A percentile compares a stretch with the other conserved stretches of the same genome.
These are phyloP conservation scores for Micractinium sp. DNA, from an alignment of 139 green algal species.

Conservation along the genomic window DNA sequence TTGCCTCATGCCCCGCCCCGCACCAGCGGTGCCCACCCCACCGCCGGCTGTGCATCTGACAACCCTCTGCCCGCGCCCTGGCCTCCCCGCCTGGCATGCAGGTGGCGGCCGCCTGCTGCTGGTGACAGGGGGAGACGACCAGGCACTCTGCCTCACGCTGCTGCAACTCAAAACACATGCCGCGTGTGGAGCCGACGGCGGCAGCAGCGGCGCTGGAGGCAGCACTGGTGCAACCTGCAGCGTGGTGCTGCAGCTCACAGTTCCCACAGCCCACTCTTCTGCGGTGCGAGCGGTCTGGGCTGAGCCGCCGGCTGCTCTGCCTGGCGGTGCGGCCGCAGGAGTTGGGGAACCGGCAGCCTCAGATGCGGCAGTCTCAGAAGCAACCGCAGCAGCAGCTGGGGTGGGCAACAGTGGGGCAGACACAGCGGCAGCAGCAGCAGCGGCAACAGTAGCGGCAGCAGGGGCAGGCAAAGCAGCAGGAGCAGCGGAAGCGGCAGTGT, in stretches of 20 bases:
- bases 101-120: slow-evolving; percentile 29
- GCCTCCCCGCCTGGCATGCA: not conserved
- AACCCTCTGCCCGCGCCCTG: not conserved
- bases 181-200: not conserved
- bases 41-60: not conserved
- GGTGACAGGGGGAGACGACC: slow-evolving; percentile 54
- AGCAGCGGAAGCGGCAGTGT: not conserved
- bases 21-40: too few species aligned
- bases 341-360: not conserved
- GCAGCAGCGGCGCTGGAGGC: not conserved
- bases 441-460: not conserved
- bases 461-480: not conserved
- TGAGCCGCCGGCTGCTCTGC: not conserved
- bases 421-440: not conserved
- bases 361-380: not conserved
- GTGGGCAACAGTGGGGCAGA: not conserved
- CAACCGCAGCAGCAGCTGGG: not conserved
- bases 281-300: slow-evolving; percentile 47
- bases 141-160: slow-evolving; percentile 27
- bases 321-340: not conserved
- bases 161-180: slow-evolving; percentile 1
- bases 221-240: not conserved
- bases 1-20: too few species aligned
- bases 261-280: slow-evolving; percentile 50
- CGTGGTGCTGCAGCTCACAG: not conserved